Evolutionary conservation across 2,329 filamentous ascomycete genomes (phyloP).

Genomic region (Teratosphaeria gauchensis): DNA sequence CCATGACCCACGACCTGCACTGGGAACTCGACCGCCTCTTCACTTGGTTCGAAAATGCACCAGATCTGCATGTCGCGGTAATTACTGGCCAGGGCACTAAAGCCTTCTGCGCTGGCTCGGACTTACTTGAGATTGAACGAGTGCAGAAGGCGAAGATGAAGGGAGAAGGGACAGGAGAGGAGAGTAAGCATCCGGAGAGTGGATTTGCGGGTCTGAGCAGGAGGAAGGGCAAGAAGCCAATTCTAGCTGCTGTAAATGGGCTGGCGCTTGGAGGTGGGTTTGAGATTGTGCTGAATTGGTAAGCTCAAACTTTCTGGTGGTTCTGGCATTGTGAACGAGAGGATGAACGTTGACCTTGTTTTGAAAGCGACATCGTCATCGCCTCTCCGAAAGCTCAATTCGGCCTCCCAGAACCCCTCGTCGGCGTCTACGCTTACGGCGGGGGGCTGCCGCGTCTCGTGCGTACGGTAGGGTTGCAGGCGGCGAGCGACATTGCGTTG

Average conservation of each 20-base stretch:
- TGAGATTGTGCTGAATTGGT: constrained; percentile 43
- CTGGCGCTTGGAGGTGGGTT: constrained; percentile 47
- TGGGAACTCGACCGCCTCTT: no score
- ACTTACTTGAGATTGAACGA: constrained; percentile 29
- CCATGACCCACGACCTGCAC: no score
- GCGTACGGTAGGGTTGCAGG: constrained; percentile 38
- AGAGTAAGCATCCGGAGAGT: constrained; percentile 14
- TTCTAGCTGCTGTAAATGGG: constrained; percentile 50
- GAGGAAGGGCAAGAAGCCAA: constrained; percentile 47
- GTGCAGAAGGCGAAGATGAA: background rate
- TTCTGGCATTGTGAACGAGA: no score
- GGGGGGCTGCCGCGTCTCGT: constrained; percentile 43
- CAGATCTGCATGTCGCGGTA: constrained; percentile 20
- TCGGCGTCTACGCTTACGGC: constrained; percentile 42
- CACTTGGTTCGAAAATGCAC: constrained; percentile 39
- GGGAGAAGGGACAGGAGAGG: constrained; percentile 5
- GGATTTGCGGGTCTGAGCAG: constrained; percentile 45
- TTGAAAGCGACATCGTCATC: constrained; percentile 36
- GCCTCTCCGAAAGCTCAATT: constrained; percentile 41
- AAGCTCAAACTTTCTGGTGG: no score
- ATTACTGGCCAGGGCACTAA: constrained; percentile 43
- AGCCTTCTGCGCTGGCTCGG: constrained; percentile 46
- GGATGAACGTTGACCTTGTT: no score
- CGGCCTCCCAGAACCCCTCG: constrained; percentile 41
- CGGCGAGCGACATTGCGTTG: constrained; percentile 41